Evolutionary conservation across 208 protist genomes (phyloP), one percentile per base, ranked within the genome.

Genomic region (Wallacemonas collosoma): DNA sequence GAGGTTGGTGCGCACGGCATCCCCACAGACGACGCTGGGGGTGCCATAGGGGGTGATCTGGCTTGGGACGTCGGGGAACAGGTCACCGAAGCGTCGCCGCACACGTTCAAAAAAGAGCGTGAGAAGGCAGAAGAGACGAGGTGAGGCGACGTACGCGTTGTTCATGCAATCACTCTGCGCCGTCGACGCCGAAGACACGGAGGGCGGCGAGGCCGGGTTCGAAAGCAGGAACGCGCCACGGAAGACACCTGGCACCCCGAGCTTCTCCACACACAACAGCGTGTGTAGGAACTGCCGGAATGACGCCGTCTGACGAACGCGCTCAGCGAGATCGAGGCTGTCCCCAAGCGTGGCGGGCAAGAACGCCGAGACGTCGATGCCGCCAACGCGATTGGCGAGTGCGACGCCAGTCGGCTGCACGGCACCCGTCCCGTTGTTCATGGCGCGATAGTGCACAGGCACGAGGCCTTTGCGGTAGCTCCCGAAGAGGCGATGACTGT

Each of bases 251-350:
- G 76, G 47, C 65, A 90, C 40, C 15, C 88, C 85, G 17, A 83
- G 1, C 60, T 72, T 69, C 69, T 93, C 88, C 4, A 86, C 66
- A 3, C 72, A 82, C 61, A 85, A 36, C n/a, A 87, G 60, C 8
- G 76, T 57, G 17, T 78, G 47, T 71, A 83, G 66, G 57, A 89
- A 91, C 74, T 94, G 82, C 62, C 61, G 73, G 48, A 81, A 86
- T 45, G 88, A 72, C 54, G 85, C 81, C n/a, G 86, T 94, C 2
- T 58, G 61, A 3, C 68, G 69, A 38, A 94, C 81, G 9, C 56
- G 58, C 39, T 79, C 73, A 0, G 84, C 79, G 38, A 94, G 71
- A 2, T 38, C 41, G 40, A 74, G 47, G 72, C 85, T 79, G 68
- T 80, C 76, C n/a, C 86, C 80, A 26, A 90, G 67, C 8, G 81